Conservation (phyloP, 805 yeast genomes). For the Lipomyces yamadae region DNA sequence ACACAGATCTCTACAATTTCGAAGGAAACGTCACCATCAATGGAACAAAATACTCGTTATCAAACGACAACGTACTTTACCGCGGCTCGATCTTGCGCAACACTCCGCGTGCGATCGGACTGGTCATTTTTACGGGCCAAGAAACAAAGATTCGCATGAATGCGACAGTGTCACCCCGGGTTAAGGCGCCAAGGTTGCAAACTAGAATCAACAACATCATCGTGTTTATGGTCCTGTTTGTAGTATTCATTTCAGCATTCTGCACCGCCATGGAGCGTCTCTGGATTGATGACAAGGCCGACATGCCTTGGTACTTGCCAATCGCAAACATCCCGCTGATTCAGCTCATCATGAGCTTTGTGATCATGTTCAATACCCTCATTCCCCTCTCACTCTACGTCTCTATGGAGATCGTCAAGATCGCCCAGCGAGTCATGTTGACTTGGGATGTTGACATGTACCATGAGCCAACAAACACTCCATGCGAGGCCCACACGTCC, state of each 20-base stretch:
- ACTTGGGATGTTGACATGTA: slow-evolving; percentile 96
- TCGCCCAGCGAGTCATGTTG: slow-evolving; percentile 77
- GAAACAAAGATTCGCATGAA: slow-evolving; percentile 96
- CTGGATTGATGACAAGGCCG: slow-evolving; percentile 46
- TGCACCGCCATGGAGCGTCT: slow-evolving; percentile 80
- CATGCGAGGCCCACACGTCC: slow-evolving; percentile 93
- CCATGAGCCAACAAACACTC: slow-evolving; percentile 79
- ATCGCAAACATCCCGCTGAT: slow-evolving; percentile 81
- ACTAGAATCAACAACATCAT: slow-evolving; percentile 81
- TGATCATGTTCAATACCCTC: slow-evolving; percentile 95
- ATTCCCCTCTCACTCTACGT: slow-evolving; percentile 94
- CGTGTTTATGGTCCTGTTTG: slow-evolving; percentile 83
- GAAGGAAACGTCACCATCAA: slow-evolving; percentile 63
- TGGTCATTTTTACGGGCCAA: slow-evolving; percentile 92
- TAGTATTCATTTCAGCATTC: slow-evolving; percentile 71
- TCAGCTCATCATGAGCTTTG: slow-evolving; percentile 91
- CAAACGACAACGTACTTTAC: slow-evolving; percentile 81
- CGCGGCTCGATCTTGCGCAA: slow-evolving; percentile 90
- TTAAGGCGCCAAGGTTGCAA: slow-evolving; percentile 92
- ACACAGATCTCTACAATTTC: slow-evolving; percentile 85
- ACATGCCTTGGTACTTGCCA: slow-evolving; percentile 69
- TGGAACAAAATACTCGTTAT: slow-evolving; percentile 60
- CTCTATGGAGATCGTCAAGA: slow-evolving; percentile 93
- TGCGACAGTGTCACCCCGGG: slow-evolving; percentile 84
- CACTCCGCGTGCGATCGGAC: slow-evolving; percentile 72